Percentiles rank a stretch among this genome's conserved stretches.
phyloP scores from a whole-genome alignment of 2,329 filamentous ascomycete species.

The Diaporthe vaccinii region DNA sequence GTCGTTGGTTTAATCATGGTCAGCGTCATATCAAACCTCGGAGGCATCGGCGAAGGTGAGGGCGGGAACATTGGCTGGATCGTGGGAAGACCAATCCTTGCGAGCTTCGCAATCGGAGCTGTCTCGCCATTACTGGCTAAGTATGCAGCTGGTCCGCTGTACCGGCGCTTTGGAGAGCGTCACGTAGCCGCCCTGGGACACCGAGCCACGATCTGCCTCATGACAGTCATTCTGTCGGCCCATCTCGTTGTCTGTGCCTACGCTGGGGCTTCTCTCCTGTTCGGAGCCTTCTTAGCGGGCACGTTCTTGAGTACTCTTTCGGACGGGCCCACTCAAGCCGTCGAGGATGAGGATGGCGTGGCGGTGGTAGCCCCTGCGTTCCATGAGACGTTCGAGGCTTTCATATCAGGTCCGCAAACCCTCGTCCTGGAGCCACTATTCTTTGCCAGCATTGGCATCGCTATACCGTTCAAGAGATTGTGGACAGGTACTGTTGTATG shows the following conservation, averaged over 20 bases:
- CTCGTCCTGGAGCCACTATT: constrained; percentile 69
- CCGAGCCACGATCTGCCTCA: constrained; percentile 47
- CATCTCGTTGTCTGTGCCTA: constrained; percentile 51
- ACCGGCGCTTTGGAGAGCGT: constrained; percentile 51
- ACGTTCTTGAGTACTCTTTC: constrained; percentile 53
- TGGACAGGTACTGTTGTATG: constrained; percentile 66
- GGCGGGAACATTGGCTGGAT: constrained; percentile 51
- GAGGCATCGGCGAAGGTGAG: constrained; percentile 40
- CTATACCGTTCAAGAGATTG: constrained; percentile 70
- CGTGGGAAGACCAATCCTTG: constrained; percentile 55
- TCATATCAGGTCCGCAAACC: constrained; percentile 53
- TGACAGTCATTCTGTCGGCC: constrained; percentile 49
- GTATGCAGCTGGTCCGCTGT: constrained; percentile 54
- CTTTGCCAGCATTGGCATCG: constrained; percentile 71
- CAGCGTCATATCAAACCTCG: constrained; percentile 46
- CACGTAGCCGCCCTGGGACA: constrained; percentile 51
- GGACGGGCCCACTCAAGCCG: constrained; percentile 51
- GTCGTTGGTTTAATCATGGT: constrained; percentile 60
- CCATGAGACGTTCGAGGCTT: constrained; percentile 54
- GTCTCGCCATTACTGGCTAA: constrained; percentile 52
- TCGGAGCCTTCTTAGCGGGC: constrained; percentile 57
- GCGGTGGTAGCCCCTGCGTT: constrained; percentile 53
- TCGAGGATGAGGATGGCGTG: constrained; percentile 52
- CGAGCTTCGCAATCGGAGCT: constrained; percentile 52
- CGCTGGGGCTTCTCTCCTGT: constrained; percentile 54